Evolutionary conservation across 352 stramenopile genomes (phyloP).

Genomic region (Globisporangium sylvaticum): DNA sequence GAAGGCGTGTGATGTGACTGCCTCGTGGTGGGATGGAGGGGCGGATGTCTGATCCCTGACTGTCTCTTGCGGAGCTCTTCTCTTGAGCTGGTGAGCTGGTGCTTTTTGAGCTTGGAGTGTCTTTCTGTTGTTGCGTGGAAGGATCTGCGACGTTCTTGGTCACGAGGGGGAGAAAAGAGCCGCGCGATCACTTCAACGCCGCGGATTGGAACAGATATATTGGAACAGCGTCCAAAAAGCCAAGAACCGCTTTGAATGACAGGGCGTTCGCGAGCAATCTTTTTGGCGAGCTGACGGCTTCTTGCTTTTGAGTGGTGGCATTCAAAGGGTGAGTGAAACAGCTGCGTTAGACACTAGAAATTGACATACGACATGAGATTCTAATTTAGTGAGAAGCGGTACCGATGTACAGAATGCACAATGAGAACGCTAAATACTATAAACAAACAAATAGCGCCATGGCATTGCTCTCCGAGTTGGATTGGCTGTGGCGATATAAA

Average conservation of each 20-base stretch:
- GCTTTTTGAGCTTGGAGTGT: background rate
- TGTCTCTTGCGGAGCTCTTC: background rate
- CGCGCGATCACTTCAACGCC: background rate
- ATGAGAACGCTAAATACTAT: background rate
- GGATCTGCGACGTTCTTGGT: background rate
- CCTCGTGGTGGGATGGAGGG: background rate
- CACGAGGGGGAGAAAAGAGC: background rate
- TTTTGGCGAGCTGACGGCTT: too few relatives aligned
- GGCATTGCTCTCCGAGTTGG: background rate
- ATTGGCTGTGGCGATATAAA: background rate
- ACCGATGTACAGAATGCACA: background rate
- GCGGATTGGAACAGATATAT: too few relatives aligned
- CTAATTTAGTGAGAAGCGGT: background rate
- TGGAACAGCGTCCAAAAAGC: too few relatives aligned
- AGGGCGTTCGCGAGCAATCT: too few relatives aligned
- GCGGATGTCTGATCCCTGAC: background rate
- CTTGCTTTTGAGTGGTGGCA: too few relatives aligned
- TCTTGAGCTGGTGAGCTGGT: background rate
- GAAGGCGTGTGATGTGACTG: background rate
- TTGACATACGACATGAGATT: too few relatives aligned
- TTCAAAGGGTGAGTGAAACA: too few relatives aligned
- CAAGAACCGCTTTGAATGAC: too few relatives aligned
- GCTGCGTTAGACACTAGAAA: too few relatives aligned
- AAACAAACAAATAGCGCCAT: background rate
- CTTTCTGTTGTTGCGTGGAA: background rate